A percentile compares a stretch with the other conserved stretches of the same genome.
phyloP scores from a whole-genome alignment of 2,329 filamentous ascomycete genomes.

The Lachnellula hyalina region DNA sequence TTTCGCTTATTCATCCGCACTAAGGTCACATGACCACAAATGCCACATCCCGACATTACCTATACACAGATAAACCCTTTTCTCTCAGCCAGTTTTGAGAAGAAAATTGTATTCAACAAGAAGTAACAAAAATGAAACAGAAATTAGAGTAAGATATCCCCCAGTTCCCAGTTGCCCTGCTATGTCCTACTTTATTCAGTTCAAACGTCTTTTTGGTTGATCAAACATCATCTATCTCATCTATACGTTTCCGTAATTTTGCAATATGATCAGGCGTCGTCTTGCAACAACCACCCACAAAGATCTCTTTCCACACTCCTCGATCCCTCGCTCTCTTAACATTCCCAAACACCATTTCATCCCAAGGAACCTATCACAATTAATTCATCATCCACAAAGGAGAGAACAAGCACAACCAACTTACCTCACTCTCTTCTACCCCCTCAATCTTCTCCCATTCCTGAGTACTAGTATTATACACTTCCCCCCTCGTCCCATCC shows the following conservation, averaged over 20 bases:
- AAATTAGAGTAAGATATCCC: too few species aligned
- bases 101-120: too few species aligned
- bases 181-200: too few species aligned
- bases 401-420: not conserved
- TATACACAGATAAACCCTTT: too few species aligned
- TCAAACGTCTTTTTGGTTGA: not conserved
- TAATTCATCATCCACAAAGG: not conserved
- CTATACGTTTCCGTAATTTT: constrained; percentile 23
- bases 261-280: constrained; percentile 32
- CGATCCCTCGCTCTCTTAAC: constrained; percentile 27
- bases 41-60: too few species aligned
- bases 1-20: too few species aligned
- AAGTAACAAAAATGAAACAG: too few species aligned
- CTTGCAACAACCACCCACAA: constrained; percentile 44
- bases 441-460: constrained; percentile 47
- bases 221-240: constrained; percentile 6
- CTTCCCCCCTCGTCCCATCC: constrained; percentile 62
- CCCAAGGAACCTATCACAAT: constrained; percentile 31
- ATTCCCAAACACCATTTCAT: constrained; percentile 32
- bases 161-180: too few species aligned
- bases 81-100: too few species aligned
- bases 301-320: constrained; percentile 29
- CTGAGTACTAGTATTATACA: constrained; percentile 60
- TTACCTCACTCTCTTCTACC: constrained; percentile 5
- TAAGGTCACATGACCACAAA: too few species aligned